Evolutionary conservation across 75 land plant species (phyloP), one percentile per base, ranked within the genome.

Genomic region (Adiantum capillusveneris): DNA sequence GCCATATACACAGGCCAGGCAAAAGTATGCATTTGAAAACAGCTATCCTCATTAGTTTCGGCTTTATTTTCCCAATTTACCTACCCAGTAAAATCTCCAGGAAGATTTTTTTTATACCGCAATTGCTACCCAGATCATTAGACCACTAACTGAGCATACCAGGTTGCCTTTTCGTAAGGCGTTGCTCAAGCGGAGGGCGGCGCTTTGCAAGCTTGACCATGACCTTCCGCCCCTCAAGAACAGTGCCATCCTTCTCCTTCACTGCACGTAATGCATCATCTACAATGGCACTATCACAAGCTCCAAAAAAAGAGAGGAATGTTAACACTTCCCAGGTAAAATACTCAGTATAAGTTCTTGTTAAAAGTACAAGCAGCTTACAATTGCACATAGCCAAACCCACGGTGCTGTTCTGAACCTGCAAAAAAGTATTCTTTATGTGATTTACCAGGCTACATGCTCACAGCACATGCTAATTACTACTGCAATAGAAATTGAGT

Each of bases 381-480:
- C 99, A 94, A 94, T 56, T 94, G 87, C 17, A 94, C 91, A 64
- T 75, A 86, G 22, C 86, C 99, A 76, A 89, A 75, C 26, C 99
- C 99, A 1, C 91, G 85, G 51, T 85, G 87, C 31, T 73, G 72
- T 41, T 75, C 72, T 37, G 85, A 71, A 29, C 90, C 99, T 94
- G 79, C 60, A 66, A 14, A 29, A 37, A 53, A 29, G 2, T 46
- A n/a, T 34, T 34, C 37, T 34, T 34, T 34, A 5, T 34, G 9
- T 34, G 37, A 5, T 34, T 34, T n/a, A n/a, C n/a, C n/a, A n/a
- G n/a, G n/a, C 7, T 20, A 24, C 25, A 34, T 28, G 25, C 39
- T 34, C 9, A 34, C 9, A 34, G 37, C 9, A 34, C 37, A 34
- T 34, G 3, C 37, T 34, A 34, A 34, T 34, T 34, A 5, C 37